A percentile compares a stretch with the other conserved stretches of the same genome.
Evolutionary conservation across 768 basidiomycete genomes (phyloP).

Genomic region (Tylopilus intermedius): DNA sequence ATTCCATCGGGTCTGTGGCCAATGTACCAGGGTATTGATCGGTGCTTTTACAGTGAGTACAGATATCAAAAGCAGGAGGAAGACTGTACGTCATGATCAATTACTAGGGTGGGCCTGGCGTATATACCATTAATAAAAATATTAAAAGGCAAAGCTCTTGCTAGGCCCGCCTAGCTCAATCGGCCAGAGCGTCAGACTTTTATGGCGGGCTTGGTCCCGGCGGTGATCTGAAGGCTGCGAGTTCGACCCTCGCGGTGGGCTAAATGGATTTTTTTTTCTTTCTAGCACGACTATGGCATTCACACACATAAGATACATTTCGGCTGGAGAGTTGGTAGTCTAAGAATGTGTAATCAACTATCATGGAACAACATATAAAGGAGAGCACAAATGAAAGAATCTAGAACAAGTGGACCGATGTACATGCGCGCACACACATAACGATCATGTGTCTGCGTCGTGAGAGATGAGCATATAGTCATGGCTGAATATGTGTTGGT

Average conservation of each 20-base stretch:
- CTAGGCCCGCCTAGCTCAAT: constrained; percentile 56
- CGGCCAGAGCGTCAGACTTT: constrained; percentile 59
- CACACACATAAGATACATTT: constrained; percentile 16
- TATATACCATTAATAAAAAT: too few relatives aligned
- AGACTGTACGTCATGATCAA: too few relatives aligned
- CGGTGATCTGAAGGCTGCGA: constrained; percentile 73
- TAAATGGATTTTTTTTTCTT: constrained; percentile 23
- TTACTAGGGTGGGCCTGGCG: too few relatives aligned
- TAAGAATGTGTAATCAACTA: constrained; percentile 18
- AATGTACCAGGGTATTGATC: neutral
- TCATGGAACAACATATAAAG: constrained; percentile 16
- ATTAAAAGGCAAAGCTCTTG: neutral
- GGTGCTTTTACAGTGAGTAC: neutral
- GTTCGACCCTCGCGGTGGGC: constrained; percentile 84
- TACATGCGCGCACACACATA: constrained; percentile 9
- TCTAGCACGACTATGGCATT: neutral
- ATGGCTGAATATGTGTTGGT: constrained; percentile 13
- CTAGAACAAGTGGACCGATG: constrained; percentile 7
- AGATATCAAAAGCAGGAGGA: neutral
- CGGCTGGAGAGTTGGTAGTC: constrained; percentile 8
- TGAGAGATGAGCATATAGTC: constrained; percentile 14
- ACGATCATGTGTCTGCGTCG: constrained; percentile 5
- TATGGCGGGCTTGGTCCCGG: constrained; percentile 26
- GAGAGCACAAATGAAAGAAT: constrained; percentile 9
- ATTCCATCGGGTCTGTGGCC: neutral